phyloP scores from a whole-genome alignment of 306 rosid genomes.

The Rubus parviflorus region DNA sequence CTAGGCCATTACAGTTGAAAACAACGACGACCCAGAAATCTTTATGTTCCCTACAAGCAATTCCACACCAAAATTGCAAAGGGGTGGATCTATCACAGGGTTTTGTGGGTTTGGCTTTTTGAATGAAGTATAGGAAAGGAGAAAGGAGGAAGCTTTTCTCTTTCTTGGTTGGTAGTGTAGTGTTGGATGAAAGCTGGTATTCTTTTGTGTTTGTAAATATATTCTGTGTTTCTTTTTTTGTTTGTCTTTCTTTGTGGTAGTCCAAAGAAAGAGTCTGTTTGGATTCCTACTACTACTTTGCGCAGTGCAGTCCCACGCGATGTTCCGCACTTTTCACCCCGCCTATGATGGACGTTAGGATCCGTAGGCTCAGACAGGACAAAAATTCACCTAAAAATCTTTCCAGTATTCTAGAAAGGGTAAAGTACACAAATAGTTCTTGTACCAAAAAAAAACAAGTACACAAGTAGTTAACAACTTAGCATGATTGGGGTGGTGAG shows the following conservation, averaged over 20 bases:
- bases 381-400: not conserved
- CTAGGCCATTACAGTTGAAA: conserved; percentile 34
- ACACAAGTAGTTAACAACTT: not conserved
- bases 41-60: conserved; percentile 46
- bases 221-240: conserved; percentile 25
- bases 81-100: conserved; percentile 39
- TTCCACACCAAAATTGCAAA: conserved; percentile 26
- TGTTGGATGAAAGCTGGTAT: conserved; percentile 45
- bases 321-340: not conserved
- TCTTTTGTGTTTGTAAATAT: conserved; percentile 31
- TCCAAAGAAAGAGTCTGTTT: not conserved
- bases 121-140: not conserved
- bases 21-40: conserved; percentile 53
- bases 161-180: not conserved
- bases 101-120: conserved; percentile 32
- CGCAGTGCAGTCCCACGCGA: not conserved
- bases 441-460: not conserved
- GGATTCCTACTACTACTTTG: not conserved
- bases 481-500: not conserved
- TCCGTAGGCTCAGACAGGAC: conserved; percentile 1
- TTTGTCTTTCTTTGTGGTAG: conserved; percentile 10
- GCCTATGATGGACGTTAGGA: conserved; percentile 4
- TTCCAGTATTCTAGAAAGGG: not conserved
- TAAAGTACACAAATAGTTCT: not conserved
- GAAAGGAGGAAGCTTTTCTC: not conserved